Base-by-base conservation (phyloP, 164 flowering plant genomes). In the Stephania japonica region DNA sequence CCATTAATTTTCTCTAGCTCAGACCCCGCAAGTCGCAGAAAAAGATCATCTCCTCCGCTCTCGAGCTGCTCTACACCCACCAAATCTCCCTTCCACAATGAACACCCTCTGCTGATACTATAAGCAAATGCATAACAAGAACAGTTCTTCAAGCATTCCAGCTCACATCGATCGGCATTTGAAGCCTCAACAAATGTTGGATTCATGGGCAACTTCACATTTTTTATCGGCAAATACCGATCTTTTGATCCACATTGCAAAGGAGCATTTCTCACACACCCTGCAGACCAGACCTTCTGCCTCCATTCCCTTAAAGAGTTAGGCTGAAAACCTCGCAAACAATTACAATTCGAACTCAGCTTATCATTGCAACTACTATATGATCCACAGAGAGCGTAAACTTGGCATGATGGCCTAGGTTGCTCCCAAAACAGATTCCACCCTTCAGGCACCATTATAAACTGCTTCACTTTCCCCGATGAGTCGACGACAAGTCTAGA, bases 61-160 rank as follows among this genome's bases (percentile, higher is more conserved):
- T 59, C 25, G 9, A 59, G 64, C 23, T 59, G 64, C 23, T n/a
- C 64, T 19, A 59, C 23, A 59, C 64, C 64, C 23, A 59, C 6
- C 64, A 76, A 65, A 13, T 63, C 42, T 19, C 21, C 71, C 23
- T 13, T 24, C 79, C 79, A 76, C 32, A 21, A 13, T 69, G 71
- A 44, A 38, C 79, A 73, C 43, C 66, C 79, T 49, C 68, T 69
- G 8, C 42, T 53, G 38, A 12, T 68, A 62, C 23, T 70, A 50
- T 43, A 75, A 1, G 84, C 70, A 70, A 72, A 83, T 66, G 80
- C 87, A 10, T 41, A 32, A 27, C 86, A 81, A 10, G 84, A 79
- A 81, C 86, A 84, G 53, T 75, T 82, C 16, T 26, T 73, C 56
- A 71, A 44, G 74, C 86, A 85, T n/a, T 27, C 21, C 1, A 53